These are phyloP conservation scores for Phoma sp. DNA, from an alignment of 2,329 filamentous ascomycete species.

Conservation along the genomic window DNA sequence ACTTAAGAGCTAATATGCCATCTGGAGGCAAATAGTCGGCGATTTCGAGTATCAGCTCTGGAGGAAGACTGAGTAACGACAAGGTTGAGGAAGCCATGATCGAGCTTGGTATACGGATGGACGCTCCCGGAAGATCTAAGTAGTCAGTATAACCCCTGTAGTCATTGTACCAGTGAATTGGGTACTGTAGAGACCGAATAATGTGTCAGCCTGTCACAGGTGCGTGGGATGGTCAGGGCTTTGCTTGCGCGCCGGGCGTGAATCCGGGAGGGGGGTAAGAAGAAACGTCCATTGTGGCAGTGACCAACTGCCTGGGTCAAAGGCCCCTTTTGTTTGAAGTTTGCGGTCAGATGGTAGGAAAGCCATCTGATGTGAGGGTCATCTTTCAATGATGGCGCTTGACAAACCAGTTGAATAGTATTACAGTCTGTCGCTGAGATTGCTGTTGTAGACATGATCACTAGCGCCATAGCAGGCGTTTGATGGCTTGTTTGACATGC, in stretches of 20 bases:
- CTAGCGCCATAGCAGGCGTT: background rate
- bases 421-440: slow-evolving; percentile 8
- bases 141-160: background rate
- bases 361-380: slow-evolving; percentile 7
- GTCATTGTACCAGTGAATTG: background rate
- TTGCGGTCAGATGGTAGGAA: slow-evolving; percentile 1
- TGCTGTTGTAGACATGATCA: background rate
- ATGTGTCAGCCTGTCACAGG: slow-evolving; percentile 6
- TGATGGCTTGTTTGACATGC: background rate
- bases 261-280: background rate
- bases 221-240: slow-evolving; percentile 3
- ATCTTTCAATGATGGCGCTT: slow-evolving; percentile 2
- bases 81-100: slow-evolving; percentile 15
- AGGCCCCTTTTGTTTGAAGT: background rate
- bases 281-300: slow-evolving; percentile 1
- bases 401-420: slow-evolving; percentile 7
- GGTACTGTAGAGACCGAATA: background rate
- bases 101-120: background rate
- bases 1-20: slow-evolving; percentile 48
- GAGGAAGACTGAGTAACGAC: slow-evolving; percentile 43
- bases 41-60: slow-evolving; percentile 52
- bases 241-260: slow-evolving; percentile 4
- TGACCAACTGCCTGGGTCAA: background rate
- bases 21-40: slow-evolving; percentile 46
- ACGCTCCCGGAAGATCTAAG: background rate